Evolutionary conservation across 352 stramenopile genomes (phyloP).

Genomic region (Pythium aquatile): DNA sequence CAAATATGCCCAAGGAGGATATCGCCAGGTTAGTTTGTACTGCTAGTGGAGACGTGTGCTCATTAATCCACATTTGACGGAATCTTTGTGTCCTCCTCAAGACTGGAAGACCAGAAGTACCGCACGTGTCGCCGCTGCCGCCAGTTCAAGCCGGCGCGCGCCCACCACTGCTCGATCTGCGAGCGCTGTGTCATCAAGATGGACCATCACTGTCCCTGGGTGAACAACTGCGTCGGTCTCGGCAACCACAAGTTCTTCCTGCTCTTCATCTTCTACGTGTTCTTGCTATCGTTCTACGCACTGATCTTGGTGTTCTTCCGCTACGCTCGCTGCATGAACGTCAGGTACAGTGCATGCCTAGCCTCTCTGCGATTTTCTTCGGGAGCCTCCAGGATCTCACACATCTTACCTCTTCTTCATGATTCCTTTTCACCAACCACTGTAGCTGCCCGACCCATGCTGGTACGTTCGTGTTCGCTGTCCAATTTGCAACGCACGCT

Average conservation of each 20-base stretch:
- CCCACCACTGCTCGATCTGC: constrained; percentile 97
- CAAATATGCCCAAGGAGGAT: constrained; percentile 75
- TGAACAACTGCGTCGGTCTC: constrained; percentile 99
- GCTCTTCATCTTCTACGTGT: constrained; percentile 92
- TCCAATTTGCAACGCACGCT: background rate
- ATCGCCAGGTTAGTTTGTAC: constrained; percentile 41
- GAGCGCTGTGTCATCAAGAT: constrained; percentile 97
- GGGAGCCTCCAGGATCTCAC: background rate
- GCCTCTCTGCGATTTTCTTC: too few species aligned
- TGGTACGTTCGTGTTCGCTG: constrained; percentile 8
- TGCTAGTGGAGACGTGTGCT: background rate
- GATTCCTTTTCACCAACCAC: background rate
- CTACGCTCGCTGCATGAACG: constrained; percentile 85
- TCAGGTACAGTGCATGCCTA: constrained; percentile 41
- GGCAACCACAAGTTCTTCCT: constrained; percentile 98
- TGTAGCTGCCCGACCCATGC: constrained; percentile 69
- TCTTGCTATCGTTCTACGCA: constrained; percentile 93
- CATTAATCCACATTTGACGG: background rate
- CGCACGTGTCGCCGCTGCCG: constrained; percentile 90
- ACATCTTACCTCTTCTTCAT: background rate
- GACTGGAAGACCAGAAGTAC: constrained; percentile 82
- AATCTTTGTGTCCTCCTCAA: constrained; percentile 12
- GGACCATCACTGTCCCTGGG: constrained; percentile 99
- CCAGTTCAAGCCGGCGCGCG: constrained; percentile 95
- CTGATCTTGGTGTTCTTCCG: constrained; percentile 91